phyloP scores from a whole-genome alignment of 345 rosid species.

The Bruguiera gymnorhiza region DNA sequence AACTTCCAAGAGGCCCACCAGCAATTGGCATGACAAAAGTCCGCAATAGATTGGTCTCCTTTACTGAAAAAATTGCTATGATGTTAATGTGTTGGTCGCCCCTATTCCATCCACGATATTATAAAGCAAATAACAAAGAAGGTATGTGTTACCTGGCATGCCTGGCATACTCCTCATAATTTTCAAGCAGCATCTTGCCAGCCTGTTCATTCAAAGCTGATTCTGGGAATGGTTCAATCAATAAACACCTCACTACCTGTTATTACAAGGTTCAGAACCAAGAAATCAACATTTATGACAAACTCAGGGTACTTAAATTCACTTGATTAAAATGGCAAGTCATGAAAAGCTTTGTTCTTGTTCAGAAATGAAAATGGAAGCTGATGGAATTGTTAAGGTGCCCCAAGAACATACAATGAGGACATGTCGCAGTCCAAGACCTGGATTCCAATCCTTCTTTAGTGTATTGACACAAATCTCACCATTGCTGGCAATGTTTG shows the following conservation, averaged over 20 bases:
- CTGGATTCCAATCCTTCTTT: conserved; percentile 96
- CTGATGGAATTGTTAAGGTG: neutral
- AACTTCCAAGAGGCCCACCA: no score
- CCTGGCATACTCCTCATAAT: conserved; percentile 96
- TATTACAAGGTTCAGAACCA: conserved; percentile 13
- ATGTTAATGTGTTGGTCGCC: conserved; percentile 1
- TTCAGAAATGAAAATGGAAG: neutral
- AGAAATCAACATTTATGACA: neutral
- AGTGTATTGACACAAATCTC: conserved; percentile 96
- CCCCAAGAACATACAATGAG: conserved; percentile 63
- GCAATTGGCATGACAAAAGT: no score
- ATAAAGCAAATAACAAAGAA: conserved; percentile 13
- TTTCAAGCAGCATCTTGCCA: conserved; percentile 95
- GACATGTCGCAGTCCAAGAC: conserved; percentile 91
- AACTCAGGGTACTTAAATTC: neutral
- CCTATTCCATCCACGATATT: conserved; percentile 11
- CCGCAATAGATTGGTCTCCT: neutral
- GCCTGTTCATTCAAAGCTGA: conserved; percentile 98
- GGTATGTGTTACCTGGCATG: conserved; percentile 72
- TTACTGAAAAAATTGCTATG: neutral
- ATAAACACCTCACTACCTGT: conserved; percentile 91
- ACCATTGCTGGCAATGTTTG: conserved; percentile 84
- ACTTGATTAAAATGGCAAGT: conserved; percentile 1
- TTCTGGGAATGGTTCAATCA: conserved; percentile 97
- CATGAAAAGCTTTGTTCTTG: neutral